A percentile compares a stretch with the other conserved stretches of the same genome.
These are phyloP conservation scores for Trypethelium eluteriae DNA, from an alignment of 495 filamentous ascomycete species.

Conservation along the genomic window DNA sequence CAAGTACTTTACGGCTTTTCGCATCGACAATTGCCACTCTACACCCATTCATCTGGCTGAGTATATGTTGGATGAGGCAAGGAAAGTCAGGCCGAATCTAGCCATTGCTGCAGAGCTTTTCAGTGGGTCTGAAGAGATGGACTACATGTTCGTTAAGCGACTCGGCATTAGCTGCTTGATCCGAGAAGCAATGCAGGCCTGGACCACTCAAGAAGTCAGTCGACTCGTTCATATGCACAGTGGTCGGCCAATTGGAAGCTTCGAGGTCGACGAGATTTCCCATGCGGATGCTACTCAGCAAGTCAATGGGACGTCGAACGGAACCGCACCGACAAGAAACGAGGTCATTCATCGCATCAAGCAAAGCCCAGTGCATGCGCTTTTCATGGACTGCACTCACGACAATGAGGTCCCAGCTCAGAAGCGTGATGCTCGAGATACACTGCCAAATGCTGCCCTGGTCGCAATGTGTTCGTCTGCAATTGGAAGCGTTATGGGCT, in stretches of 20 bases:
- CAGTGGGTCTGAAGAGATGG: conserved; percentile 89
- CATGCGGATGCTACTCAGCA: conserved; percentile 32
- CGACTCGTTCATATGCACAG: conserved; percentile 89
- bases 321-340: conserved; percentile 37
- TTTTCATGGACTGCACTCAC: conserved; percentile 99
- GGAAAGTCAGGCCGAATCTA: conserved; percentile 77
- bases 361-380: conserved; percentile 73
- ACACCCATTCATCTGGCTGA: conserved; percentile 90
- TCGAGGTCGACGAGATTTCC: conserved; percentile 63
- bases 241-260: conserved; percentile 90
- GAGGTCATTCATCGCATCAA: conserved; percentile 69
- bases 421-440: conserved; percentile 90
- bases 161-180: conserved; percentile 85
- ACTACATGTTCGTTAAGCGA: conserved; percentile 89
- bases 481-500: conserved; percentile 95
- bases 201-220: conserved; percentile 88
- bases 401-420: conserved; percentile 96
- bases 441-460: conserved; percentile 88
- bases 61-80: conserved; percentile 85
- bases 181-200: conserved; percentile 96
- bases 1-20: conserved; percentile 89
- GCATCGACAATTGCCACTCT: conserved; percentile 98
- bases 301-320: conserved; percentile 35
- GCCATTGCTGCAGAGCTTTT: conserved; percentile 95
- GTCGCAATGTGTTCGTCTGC: conserved; percentile 93